phyloP scores from a whole-genome alignment of 129 eudicot genomes.

The Pseudognaphalium luteoalbum region DNA sequence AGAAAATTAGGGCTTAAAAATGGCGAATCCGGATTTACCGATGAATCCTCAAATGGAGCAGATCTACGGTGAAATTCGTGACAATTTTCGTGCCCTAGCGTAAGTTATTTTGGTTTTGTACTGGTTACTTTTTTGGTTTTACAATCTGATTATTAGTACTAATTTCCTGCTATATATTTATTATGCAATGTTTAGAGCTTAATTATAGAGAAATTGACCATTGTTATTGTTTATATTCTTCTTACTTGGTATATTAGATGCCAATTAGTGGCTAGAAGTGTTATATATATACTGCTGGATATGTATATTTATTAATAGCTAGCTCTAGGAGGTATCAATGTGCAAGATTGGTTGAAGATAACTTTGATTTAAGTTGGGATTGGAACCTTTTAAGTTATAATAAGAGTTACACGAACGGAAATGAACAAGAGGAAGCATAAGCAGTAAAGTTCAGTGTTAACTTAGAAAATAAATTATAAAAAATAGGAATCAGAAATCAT shows the following conservation, averaged over 20 bases:
- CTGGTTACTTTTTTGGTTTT: too few relatives aligned
- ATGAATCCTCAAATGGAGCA: slow-evolving; percentile 96
- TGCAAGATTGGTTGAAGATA: slow-evolving; percentile 6
- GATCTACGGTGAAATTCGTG: slow-evolving; percentile 96
- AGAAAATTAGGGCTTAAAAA: slow-evolving; percentile 26
- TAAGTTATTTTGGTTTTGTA: slow-evolving; percentile 30
- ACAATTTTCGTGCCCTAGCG: slow-evolving; percentile 90
- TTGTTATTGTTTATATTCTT: not conserved
- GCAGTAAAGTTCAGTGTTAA: not conserved
- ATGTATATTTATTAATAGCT: not conserved
- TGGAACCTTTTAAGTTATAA: slow-evolving; percentile 1
- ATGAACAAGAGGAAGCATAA: not conserved
- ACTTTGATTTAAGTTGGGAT: slow-evolving; percentile 8
- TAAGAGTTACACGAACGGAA: slow-evolving; percentile 2
- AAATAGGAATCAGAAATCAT: not conserved
- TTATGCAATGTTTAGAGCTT: not conserved
- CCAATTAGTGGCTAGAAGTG: not conserved
- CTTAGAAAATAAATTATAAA: not conserved
- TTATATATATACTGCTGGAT: not conserved
- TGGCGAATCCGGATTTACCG: slow-evolving; percentile 62
- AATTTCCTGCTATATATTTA: not conserved
- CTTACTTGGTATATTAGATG: not conserved
- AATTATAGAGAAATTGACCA: not conserved
- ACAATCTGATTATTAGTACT: slow-evolving; percentile 4
- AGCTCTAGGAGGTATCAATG: slow-evolving; percentile 5